A percentile compares a stretch with the other conserved stretches of the same genome.
Evolutionary conservation across 176 grass and related monocot species (phyloP).

Genomic region (Paspalum notatum): DNA sequence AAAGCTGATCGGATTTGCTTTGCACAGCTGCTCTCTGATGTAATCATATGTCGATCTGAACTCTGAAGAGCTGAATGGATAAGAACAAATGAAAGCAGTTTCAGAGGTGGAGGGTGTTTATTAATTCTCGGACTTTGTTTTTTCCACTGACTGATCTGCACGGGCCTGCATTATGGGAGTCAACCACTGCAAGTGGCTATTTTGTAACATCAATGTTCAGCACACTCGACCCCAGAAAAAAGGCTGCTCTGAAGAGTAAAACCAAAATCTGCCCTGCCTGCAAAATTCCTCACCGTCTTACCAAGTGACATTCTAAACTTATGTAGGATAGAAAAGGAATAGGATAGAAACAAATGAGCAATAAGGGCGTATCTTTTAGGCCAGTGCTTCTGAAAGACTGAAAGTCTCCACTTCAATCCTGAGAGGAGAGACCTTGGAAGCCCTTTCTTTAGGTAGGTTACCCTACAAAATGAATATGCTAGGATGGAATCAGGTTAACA

Average conservation of each 20-base stretch:
- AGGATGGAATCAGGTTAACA: slow-evolving; percentile 33
- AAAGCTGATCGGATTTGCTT: neutral
- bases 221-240: neutral
- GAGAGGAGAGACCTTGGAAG: neutral
- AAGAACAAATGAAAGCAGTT: slow-evolving; percentile 19
- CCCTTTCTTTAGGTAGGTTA: slow-evolving; percentile 42
- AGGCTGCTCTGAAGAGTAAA: neutral
- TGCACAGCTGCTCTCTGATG: neutral
- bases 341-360: slow-evolving; percentile 14
- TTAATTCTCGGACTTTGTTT: neutral
- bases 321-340: neutral
- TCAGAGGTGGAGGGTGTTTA: neutral
- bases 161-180: slow-evolving; percentile 2
- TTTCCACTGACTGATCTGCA: slow-evolving; percentile 1
- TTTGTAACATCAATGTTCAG: neutral
- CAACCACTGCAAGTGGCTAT: slow-evolving; percentile 26
- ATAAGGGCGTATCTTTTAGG: slow-evolving; percentile 5
- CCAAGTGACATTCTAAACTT: slow-evolving; percentile 13
- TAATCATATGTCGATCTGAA: slow-evolving; percentile 19
- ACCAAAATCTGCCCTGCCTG: slow-evolving; percentile 19
- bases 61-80: slow-evolving; percentile 36
- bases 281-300: slow-evolving; percentile 18
- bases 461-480: slow-evolving; percentile 23
- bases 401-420: slow-evolving; percentile 10
- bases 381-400: slow-evolving; percentile 25